Evolutionary conservation across 495 filamentous ascomycete species (phyloP).

Genomic region (Penicillium salamii): DNA sequence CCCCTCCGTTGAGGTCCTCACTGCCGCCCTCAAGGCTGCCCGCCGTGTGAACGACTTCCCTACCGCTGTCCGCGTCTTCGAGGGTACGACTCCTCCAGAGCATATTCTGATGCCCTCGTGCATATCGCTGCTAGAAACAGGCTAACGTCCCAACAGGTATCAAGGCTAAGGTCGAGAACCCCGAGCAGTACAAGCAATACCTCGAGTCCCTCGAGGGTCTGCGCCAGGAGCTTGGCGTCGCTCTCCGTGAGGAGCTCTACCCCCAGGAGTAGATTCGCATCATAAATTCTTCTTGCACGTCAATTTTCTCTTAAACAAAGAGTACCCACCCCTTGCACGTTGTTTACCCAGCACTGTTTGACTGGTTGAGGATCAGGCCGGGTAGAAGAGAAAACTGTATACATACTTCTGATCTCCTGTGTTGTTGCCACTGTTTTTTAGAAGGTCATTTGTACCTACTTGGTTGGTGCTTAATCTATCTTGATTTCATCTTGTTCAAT

Average conservation of each 20-base stretch:
- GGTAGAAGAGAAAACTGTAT: conserved; percentile 48
- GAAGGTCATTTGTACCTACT: conserved; percentile 19
- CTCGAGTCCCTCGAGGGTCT: conserved; percentile 87
- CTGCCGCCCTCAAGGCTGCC: conserved; percentile 86
- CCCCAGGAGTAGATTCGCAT: conserved; percentile 61
- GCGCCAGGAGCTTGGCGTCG: conserved; percentile 89
- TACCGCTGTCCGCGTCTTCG: conserved; percentile 95
- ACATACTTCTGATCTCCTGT: conserved; percentile 45
- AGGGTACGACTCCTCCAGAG: conserved; percentile 59
- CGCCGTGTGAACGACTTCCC: conserved; percentile 98
- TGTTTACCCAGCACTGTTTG: conserved; percentile 14
- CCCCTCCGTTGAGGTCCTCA: conserved; percentile 86
- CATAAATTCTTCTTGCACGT: conserved; percentile 20
- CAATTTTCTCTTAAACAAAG: conserved; percentile 25
- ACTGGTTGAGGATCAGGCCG: conserved; percentile 21
- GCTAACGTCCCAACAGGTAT: conserved; percentile 60
- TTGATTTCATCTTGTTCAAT: conserved; percentile 17
- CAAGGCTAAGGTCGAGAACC: conserved; percentile 99
- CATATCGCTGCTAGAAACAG: not conserved
- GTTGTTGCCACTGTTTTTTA: conserved; percentile 28
- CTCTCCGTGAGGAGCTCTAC: conserved; percentile 91
- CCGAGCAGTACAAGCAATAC: conserved; percentile 96
- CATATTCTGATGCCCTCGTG: not conserved
- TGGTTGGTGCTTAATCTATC: conserved; percentile 30
- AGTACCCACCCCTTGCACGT: conserved; percentile 13